phyloP scores from a whole-genome alignment of 2,329 filamentous ascomycete species.

The Emergomyces pasteurianus region DNA sequence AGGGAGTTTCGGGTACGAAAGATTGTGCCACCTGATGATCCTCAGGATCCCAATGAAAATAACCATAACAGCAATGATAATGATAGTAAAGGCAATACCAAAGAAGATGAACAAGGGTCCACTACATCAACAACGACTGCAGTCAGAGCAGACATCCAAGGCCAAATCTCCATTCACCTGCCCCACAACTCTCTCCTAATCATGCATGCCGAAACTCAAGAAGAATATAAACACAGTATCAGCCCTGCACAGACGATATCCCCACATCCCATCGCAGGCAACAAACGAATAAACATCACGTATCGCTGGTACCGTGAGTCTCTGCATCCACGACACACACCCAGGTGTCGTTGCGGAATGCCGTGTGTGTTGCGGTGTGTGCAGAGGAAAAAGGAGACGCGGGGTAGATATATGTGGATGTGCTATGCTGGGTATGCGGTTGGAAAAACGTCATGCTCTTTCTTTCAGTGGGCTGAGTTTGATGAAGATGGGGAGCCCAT shows the following conservation, averaged over 20 bases:
- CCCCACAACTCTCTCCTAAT: conserved; percentile 88
- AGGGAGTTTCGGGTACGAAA: conserved; percentile 81
- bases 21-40: conserved; percentile 50
- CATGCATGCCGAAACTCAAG: conserved; percentile 98
- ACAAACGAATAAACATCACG: conserved; percentile 80
- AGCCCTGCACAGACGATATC: conserved; percentile 63
- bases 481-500: conserved; percentile 73
- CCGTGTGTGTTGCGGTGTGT: conserved; percentile 63
- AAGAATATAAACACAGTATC: conserved; percentile 89
- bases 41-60: conserved; percentile 24
- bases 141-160: conserved; percentile 49
- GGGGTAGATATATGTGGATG: conserved; percentile 86
- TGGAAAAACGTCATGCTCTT: conserved; percentile 50
- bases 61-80: conserved; percentile 8
- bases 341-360: conserved; percentile 62
- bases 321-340: conserved; percentile 66
- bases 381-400: conserved; percentile 62
- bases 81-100: neutral
- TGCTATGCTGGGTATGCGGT: conserved; percentile 54
- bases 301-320: conserved; percentile 74
- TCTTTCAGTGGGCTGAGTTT: conserved; percentile 79
- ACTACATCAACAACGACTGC: conserved; percentile 4
- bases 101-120: neutral
- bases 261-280: conserved; percentile 71
- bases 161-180: conserved; percentile 84